Evolutionary conservation across 257 asterid genomes (phyloP), one percentile per base, ranked within the genome.

Genomic region (Nyctanthes arbortristis): DNA sequence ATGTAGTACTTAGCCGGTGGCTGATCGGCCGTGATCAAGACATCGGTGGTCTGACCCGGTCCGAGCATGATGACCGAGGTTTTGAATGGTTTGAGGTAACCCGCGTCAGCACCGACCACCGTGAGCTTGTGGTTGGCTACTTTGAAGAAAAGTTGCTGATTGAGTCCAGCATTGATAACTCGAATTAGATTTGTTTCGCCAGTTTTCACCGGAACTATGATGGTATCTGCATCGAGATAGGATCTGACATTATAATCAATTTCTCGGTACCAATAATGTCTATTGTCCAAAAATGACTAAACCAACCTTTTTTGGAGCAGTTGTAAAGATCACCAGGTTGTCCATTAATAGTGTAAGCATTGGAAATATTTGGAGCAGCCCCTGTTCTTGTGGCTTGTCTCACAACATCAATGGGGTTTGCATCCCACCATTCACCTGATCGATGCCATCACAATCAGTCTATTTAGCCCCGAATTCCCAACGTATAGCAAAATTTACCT

Each of bases 371-470:
- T 25, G 97, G 99, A 36, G 87, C 72, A 4, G 84, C 93, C 49
- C 99, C 99, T 2, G 96, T 90, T 78, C 87, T 77, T 8, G 82
- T 84, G 24, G 99, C 97, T 65, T 87, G 67, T 58, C 88, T 79
- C 22, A 93, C 73, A 20, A 91, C 96, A 52, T 87, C 96, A 11
- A 93, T 84, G 45, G 96, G 96, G 70, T 93, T 84, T 10, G 87
- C 92, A 36, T 93, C 84, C 99, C 99, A 93, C 99, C 99, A 93
- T 81, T 93, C 96, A 49, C 98, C 97, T 90, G 69, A 75, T 80
- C 80, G 73, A 52, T 65, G 57, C 62, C 61, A n/a, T 30, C 11
- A 27, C 22, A 29, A 55, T 75, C 25, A 69, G 31, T 22, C 2
- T 3, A n/a, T n/a, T n/a, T n/a, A n/a, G 20, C 36, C 29, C 18